A percentile compares a stretch with the other conserved stretches of the same genome.
Conservation (phyloP, 2,329 filamentous ascomycete genomes). For the Rugonectria rugulosa region DNA sequence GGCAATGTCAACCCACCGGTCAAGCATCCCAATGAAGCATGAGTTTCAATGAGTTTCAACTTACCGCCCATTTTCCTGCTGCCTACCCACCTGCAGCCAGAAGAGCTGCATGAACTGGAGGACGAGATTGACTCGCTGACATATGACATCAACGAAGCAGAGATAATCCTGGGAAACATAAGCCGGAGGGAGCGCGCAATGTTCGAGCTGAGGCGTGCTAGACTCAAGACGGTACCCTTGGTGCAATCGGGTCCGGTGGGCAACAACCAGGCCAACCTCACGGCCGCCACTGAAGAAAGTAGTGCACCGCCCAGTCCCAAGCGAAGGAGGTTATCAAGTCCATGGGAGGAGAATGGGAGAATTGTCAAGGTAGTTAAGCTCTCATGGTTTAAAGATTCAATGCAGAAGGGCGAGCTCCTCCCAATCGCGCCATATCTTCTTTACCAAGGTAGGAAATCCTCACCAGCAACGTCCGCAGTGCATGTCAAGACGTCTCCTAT, state of each 20-base stretch:
- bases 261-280: background rate
- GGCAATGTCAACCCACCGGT: too few relatives aligned
- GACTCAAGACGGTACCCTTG: conserved; percentile 62
- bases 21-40: too few relatives aligned
- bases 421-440: conserved; percentile 61
- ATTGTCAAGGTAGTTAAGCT: conserved; percentile 64
- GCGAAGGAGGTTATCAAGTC: conserved; percentile 25
- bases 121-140: conserved; percentile 71
- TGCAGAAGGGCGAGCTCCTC: conserved; percentile 53
- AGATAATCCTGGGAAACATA: conserved; percentile 78
- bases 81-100: conserved; percentile 69
- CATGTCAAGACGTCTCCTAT: conserved; percentile 8
- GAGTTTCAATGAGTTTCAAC: conserved; percentile 33
- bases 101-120: conserved; percentile 70
- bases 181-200: conserved; percentile 73
- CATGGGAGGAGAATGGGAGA: conserved; percentile 3
- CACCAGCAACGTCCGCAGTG: conserved; percentile 1
- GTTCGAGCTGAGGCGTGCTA: conserved; percentile 77
- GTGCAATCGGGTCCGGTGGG: conserved; percentile 2
- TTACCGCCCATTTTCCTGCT: conserved; percentile 77
- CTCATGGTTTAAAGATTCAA: conserved; percentile 64
- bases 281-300: conserved; percentile 1
- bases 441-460: conserved; percentile 57
- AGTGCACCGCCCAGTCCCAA: conserved; percentile 24
- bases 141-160: conserved; percentile 74